These are phyloP conservation scores for Calonectria hawksworthii DNA, from an alignment of 2,329 filamentous ascomycete species.

Conservation along the genomic window DNA sequence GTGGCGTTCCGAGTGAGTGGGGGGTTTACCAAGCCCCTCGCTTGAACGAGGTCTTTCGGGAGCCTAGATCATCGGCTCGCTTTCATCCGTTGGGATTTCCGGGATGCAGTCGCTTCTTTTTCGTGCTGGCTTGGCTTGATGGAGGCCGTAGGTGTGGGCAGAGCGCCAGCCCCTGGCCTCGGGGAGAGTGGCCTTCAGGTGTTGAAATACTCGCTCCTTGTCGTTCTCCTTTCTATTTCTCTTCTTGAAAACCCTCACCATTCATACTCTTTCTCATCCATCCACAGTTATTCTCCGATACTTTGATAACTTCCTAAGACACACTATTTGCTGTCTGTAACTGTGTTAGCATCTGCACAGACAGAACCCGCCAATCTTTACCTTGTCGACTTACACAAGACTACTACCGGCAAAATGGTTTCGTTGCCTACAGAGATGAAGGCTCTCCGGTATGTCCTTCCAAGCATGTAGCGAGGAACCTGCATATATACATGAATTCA, in stretches of 20 bases:
- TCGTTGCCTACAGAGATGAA: slow-evolving; percentile 70
- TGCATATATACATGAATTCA: slow-evolving; percentile 26
- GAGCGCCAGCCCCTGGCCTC: slow-evolving; percentile 30
- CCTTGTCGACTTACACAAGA: neutral
- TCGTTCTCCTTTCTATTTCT: slow-evolving; percentile 19
- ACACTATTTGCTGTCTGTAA: neutral
- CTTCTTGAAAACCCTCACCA: slow-evolving; percentile 22
- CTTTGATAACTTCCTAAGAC: too few species aligned
- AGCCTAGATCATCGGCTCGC: slow-evolving; percentile 15
- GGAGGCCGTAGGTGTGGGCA: slow-evolving; percentile 24
- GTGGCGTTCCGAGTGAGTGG: slow-evolving; percentile 18
- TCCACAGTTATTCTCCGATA: neutral
- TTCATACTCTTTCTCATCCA: slow-evolving; percentile 9
- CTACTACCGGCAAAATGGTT: slow-evolving; percentile 43
- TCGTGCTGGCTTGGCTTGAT: slow-evolving; percentile 29
- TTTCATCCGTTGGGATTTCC: slow-evolving; percentile 26
- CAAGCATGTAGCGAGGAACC: neutral
- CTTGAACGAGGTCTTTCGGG: slow-evolving; percentile 14
- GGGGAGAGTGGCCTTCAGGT: slow-evolving; percentile 16
- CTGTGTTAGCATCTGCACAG: slow-evolving; percentile 3
- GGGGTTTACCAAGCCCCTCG: slow-evolving; percentile 28
- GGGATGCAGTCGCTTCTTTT: slow-evolving; percentile 22
- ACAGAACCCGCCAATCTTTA: neutral
- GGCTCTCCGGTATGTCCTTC: slow-evolving; percentile 69
- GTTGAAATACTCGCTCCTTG: slow-evolving; percentile 33